phyloP scores from a whole-genome alignment of 2,329 filamentous ascomycete species.

The Phialophora tarda region DNA sequence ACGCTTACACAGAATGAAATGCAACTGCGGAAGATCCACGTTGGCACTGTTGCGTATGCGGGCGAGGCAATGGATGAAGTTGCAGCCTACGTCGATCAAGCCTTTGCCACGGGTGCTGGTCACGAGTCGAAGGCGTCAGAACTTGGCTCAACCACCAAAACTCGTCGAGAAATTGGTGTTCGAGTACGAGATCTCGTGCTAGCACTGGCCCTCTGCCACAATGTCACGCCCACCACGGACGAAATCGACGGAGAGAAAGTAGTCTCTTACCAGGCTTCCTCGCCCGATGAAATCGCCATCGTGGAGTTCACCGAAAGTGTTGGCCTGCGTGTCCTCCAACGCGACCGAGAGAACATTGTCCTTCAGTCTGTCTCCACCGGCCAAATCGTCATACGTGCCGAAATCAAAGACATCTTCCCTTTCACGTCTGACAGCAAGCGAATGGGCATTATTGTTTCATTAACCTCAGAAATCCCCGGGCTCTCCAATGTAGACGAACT shows the following conservation, averaged over 20 bases:
- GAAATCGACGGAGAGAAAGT: slow-evolving; percentile 76
- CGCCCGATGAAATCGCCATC: slow-evolving; percentile 97
- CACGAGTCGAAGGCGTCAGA: slow-evolving; percentile 28
- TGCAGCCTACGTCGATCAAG: slow-evolving; percentile 79
- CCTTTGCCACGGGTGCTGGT: slow-evolving; percentile 64
- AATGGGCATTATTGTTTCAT: slow-evolving; percentile 96
- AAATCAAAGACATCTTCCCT: slow-evolving; percentile 91
- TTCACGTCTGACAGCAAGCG: slow-evolving; percentile 98
- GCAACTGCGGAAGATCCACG: slow-evolving; percentile 98
- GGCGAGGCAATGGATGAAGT: slow-evolving; percentile 99
- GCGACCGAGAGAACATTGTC: slow-evolving; percentile 84
- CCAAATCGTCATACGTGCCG: slow-evolving; percentile 77
- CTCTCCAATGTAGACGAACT: slow-evolving; percentile 70
- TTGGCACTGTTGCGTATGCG: slow-evolving; percentile 96
- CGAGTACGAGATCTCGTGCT: slow-evolving; percentile 92
- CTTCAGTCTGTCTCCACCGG: slow-evolving; percentile 78
- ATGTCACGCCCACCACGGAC: slow-evolving; percentile 90
- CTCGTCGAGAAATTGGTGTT: slow-evolving; percentile 88
- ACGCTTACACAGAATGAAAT: slow-evolving; percentile 97
- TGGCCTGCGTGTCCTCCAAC: slow-evolving; percentile 79
- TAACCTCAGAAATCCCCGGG: slow-evolving; percentile 62
- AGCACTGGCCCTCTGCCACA: slow-evolving; percentile 91
- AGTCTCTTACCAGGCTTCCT: slow-evolving; percentile 93
- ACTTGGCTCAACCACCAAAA: slow-evolving; percentile 68
- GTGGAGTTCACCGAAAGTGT: slow-evolving; percentile 94